Evolutionary conservation across 805 yeast species (phyloP).

Genomic region (Zygosaccharomyces bailii): DNA sequence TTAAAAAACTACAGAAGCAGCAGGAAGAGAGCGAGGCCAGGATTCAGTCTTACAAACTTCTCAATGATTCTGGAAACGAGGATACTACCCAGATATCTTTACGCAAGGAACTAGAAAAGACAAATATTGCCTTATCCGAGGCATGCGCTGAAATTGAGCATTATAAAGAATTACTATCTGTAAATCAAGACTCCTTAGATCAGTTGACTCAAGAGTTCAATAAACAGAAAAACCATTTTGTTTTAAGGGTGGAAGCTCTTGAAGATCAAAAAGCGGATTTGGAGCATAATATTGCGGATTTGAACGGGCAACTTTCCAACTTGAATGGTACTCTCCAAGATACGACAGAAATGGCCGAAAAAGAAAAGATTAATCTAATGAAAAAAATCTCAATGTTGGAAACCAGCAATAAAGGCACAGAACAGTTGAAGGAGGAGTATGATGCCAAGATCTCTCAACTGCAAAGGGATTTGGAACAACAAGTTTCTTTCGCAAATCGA

Average conservation of each 20-base stretch:
- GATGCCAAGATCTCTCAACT: slow-evolving; percentile 33
- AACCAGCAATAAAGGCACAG: slow-evolving; percentile 25
- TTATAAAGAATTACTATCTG: slow-evolving; percentile 56
- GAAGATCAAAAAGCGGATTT: slow-evolving; percentile 22
- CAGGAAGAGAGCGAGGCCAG: slow-evolving; percentile 29
- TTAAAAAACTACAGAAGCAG: slow-evolving; percentile 23
- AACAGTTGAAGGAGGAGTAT: slow-evolving; percentile 24
- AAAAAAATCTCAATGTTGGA: slow-evolving; percentile 34
- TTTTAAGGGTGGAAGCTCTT: slow-evolving; percentile 17
- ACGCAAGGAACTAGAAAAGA: slow-evolving; percentile 42
- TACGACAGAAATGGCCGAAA: slow-evolving; percentile 29
- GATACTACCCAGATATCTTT: slow-evolving; percentile 25
- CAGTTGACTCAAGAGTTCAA: slow-evolving; percentile 55
- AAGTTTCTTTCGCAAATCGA: slow-evolving; percentile 45
- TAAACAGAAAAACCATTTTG: slow-evolving; percentile 35
- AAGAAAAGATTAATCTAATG: slow-evolving; percentile 22
- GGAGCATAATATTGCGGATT: slow-evolving; percentile 23
- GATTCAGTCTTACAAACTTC: slow-evolving; percentile 32
- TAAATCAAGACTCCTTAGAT: slow-evolving; percentile 63
- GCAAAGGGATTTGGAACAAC: slow-evolving; percentile 41
- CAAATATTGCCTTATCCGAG: slow-evolving; percentile 52
- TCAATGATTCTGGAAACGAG: slow-evolving; percentile 26
- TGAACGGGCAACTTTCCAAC: slow-evolving; percentile 34
- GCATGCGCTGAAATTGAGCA: slow-evolving; percentile 59
- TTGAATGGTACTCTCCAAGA: slow-evolving; percentile 33